phyloP scores from a whole-genome alignment of 2,329 filamentous ascomycete genomes.

The Chaetomiaceae sp. region DNA sequence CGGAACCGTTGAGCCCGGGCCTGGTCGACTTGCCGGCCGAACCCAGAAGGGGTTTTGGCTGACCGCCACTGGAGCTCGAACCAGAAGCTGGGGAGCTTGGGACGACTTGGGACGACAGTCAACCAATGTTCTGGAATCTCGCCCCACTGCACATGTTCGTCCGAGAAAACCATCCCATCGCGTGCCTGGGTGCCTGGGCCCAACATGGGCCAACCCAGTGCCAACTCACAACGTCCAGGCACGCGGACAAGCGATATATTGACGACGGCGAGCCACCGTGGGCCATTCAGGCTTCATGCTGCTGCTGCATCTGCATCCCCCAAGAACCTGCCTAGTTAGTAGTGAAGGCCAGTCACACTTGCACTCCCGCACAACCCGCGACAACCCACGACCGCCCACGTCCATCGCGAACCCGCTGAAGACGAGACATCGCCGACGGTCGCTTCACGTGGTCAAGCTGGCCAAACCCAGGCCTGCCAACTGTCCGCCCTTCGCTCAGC shows the following conservation, averaged over 20 bases:
- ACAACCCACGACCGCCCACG: background rate
- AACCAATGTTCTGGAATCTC: constrained; percentile 5
- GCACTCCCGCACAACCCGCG: background rate
- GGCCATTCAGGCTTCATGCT: background rate
- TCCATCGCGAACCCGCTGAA: background rate
- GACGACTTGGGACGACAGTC: background rate
- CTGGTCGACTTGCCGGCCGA: background rate
- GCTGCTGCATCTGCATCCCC: background rate
- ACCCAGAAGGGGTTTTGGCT: background rate
- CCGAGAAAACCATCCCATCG: background rate
- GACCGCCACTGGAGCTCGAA: background rate
- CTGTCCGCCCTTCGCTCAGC: no score
- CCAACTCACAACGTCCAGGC: background rate
- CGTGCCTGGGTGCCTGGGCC: no score
- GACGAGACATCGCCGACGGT: background rate
- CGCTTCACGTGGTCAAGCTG: background rate
- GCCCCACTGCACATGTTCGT: constrained; percentile 3
- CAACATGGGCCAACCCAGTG: background rate
- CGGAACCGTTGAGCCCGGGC: background rate
- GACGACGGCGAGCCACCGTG: background rate
- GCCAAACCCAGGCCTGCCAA: background rate
- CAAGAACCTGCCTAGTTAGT: background rate
- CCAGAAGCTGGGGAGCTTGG: background rate
- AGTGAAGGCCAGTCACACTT: background rate
- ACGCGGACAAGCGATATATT: background rate